Base-by-base conservation (phyloP, 2,329 filamentous ascomycete genomes). In the Thelonectria discophora region DNA sequence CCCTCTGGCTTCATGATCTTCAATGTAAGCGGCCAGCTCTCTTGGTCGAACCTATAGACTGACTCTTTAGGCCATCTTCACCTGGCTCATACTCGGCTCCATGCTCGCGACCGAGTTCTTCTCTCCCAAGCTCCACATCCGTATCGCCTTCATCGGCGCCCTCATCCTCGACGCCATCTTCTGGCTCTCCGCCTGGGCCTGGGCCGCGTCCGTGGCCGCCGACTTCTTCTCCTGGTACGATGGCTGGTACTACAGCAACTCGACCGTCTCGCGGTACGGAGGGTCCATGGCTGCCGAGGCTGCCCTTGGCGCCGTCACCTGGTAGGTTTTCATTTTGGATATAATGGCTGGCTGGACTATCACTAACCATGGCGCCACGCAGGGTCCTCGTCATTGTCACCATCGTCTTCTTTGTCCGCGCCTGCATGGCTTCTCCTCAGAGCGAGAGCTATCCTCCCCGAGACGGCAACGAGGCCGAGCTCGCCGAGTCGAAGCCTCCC, bases 1-100 rank as follows among this genome's bases (percentile, higher is more conserved):
- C 75, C 78, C 5, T 74, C 75, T 2, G 78, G 76, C 37, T 81
- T 84, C 63, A 72, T 82, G 45, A 78, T 82, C 62, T 84, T 83
- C 59, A 76, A 81, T 37, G 82, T 84, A 67, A 72, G 79, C 67
- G 55, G 5, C 3, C 1, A n/a, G n/a, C n/a, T n/a, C n/a, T n/a
- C n/a, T n/a, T n/a, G n/a, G n/a, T n/a, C n/a, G n/a, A n/a, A n/a
- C n/a, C n/a, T 9, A 69, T 39, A 54, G 17, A 55, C 53, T 64
- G n/a, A 55, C 2, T n/a, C 24, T 9, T 7, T 37, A 82, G 80
- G 66, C 73, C 52, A 75, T 81, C 68, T 74, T 76, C 62, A 80
- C 78, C 32, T 78, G 75, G 71, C 65, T 81, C 61, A 64, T 81
- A 62, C 76, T 80, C 43, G 80, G 79, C 51, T 66, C 66, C 52